These are phyloP conservation scores for Tephrocybe sp. DNA, from an alignment of 768 basidiomycete genomes.

Conservation along the genomic window DNA sequence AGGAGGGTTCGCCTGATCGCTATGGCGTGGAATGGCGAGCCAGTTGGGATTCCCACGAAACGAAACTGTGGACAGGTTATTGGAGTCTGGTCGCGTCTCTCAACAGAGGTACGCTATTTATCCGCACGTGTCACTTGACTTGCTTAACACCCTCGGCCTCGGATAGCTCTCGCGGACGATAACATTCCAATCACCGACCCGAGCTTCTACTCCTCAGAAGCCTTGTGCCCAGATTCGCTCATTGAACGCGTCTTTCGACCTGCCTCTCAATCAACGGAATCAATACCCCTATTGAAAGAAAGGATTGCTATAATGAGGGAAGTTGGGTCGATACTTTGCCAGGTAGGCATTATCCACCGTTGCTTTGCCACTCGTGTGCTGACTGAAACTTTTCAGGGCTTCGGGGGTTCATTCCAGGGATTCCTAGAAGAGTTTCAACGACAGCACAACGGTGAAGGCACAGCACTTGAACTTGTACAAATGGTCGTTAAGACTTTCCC, in stretches of 20 bases:
- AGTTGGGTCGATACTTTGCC: conserved; percentile 68
- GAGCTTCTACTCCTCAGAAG: conserved; percentile 69
- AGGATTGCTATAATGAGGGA: conserved; percentile 77
- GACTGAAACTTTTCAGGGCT: conserved; percentile 42
- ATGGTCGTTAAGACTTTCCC: conserved; percentile 71
- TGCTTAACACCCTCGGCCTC: conserved; percentile 1
- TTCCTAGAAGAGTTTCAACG: conserved; percentile 63
- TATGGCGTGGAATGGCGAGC: conserved; percentile 80
- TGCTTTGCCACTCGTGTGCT: neutral
- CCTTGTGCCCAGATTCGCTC: conserved; percentile 65
- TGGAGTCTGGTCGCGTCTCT: conserved; percentile 84
- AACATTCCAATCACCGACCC: conserved; percentile 79
- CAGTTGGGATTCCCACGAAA: conserved; percentile 57
- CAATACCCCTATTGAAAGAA: conserved; percentile 66
- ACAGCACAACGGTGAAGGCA: conserved; percentile 50
- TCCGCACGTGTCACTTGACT: conserved; percentile 1
- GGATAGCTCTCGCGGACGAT: conserved; percentile 68
- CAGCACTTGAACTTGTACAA: conserved; percentile 70
- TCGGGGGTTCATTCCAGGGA: conserved; percentile 66
- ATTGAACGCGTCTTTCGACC: conserved; percentile 70
- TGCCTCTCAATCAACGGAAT: conserved; percentile 53
- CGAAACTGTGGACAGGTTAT: conserved; percentile 72
- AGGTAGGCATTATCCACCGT: conserved; percentile 40
- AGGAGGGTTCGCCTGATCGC: conserved; percentile 51
- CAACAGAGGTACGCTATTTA: conserved; percentile 66